Evolutionary conservation across 2,329 filamentous ascomycete species (phyloP).

Genomic region (Xylogone sp.): DNA sequence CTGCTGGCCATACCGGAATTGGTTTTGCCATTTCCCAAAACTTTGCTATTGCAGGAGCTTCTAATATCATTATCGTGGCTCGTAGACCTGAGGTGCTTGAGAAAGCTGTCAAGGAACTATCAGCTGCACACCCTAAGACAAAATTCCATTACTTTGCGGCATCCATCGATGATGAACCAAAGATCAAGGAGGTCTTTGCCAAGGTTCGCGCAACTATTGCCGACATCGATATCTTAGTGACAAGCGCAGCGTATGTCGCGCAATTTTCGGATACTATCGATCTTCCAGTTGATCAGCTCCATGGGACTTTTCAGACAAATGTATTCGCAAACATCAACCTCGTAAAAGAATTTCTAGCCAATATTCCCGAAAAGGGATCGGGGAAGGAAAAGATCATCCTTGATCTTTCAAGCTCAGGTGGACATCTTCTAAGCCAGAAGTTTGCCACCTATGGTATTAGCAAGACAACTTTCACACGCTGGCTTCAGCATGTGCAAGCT

Average conservation of each 20-base stretch:
- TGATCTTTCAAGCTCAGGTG: neutral
- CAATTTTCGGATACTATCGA: neutral
- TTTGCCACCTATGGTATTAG: constrained; percentile 5
- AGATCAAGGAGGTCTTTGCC: neutral
- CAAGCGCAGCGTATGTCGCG: neutral
- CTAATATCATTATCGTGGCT: constrained; percentile 24
- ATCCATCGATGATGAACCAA: neutral
- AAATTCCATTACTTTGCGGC: neutral
- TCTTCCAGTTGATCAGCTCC: neutral
- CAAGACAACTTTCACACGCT: neutral
- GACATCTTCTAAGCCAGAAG: neutral
- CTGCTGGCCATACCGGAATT: constrained; percentile 11
- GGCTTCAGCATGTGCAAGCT: neutral
- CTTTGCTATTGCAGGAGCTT: constrained; percentile 17
- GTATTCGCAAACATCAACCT: neutral
- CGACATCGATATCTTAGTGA: neutral
- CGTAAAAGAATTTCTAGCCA: neutral
- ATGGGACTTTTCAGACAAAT: neutral
- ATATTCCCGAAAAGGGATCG: neutral
- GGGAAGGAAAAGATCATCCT: neutral
- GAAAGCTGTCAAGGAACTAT: neutral
- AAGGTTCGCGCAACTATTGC: neutral
- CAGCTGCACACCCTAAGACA: neutral
- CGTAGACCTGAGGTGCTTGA: constrained; percentile 6
- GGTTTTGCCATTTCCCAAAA: constrained; percentile 13